phyloP scores from a whole-genome alignment of 805 yeast genomes.

The Nakazawaea molendinolei region DNA sequence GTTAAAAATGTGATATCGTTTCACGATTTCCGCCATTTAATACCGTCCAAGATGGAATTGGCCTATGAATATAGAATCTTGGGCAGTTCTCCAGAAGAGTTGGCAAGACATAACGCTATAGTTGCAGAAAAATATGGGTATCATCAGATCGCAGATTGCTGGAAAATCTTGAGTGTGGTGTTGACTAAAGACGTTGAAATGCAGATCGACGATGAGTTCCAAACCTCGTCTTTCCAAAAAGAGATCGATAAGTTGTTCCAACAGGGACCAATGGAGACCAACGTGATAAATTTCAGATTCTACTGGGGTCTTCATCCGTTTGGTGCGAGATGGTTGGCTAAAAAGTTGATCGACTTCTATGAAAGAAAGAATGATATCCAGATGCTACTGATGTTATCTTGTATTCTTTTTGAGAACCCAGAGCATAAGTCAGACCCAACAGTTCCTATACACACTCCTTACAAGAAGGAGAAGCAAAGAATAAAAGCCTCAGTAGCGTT shows the following conservation, averaged over 20 bases:
- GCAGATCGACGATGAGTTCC: conserved; percentile 12
- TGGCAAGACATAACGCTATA: conserved; percentile 63
- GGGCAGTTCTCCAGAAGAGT: conserved; percentile 55
- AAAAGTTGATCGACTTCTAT: conserved; percentile 55
- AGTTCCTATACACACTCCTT: conserved; percentile 43
- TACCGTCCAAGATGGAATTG: conserved; percentile 69
- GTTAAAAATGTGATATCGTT: conserved; percentile 53
- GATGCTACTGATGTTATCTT: conserved; percentile 85
- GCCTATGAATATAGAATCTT: conserved; percentile 61
- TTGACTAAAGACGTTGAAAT: conserved; percentile 34
- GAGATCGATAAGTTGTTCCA: conserved; percentile 13
- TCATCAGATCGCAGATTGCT: conserved; percentile 60
- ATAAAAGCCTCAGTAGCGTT: conserved; percentile 1
- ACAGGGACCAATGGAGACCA: conserved; percentile 10
- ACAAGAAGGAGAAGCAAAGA: conserved; percentile 14
- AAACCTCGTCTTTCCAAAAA: conserved; percentile 1
- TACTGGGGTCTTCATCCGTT: conserved; percentile 81
- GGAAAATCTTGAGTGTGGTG: conserved; percentile 55
- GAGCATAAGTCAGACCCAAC: conserved; percentile 20
- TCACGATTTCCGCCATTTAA: conserved; percentile 57
- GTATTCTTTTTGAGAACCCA: conserved; percentile 50
- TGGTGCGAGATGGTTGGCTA: conserved; percentile 62
- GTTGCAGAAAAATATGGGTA: conserved; percentile 63
- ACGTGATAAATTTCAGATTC: conserved; percentile 23
- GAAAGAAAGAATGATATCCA: conserved; percentile 65